Evolutionary conservation across 2,329 filamentous ascomycete genomes (phyloP).

Genomic region (Colletotrichum euphorbiae): DNA sequence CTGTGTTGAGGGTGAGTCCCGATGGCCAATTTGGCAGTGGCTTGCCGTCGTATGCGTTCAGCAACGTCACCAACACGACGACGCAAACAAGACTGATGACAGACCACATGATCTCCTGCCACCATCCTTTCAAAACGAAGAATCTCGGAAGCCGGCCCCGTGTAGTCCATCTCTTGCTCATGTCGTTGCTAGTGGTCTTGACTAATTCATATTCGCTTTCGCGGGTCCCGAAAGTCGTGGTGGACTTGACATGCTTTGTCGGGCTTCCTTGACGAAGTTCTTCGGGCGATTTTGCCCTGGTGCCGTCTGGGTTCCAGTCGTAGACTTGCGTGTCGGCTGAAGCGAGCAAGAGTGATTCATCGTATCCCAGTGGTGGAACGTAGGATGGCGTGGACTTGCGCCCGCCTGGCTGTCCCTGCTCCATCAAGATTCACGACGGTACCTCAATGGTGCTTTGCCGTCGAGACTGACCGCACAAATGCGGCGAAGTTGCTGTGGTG

Average conservation of each 20-base stretch:
- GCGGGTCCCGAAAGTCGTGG: background rate
- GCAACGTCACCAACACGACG: constrained; percentile 42
- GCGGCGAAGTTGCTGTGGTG: background rate
- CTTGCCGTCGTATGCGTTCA: constrained; percentile 40
- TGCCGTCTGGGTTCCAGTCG: background rate
- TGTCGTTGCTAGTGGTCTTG: background rate
- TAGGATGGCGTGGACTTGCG: constrained; percentile 16
- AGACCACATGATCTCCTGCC: constrained; percentile 19
- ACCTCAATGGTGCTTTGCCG: background rate
- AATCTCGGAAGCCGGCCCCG: background rate
- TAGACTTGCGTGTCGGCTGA: constrained; percentile 13
- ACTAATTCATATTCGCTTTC: constrained; percentile 19
- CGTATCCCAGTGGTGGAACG: constrained; percentile 9
- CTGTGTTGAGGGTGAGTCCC: constrained; percentile 46
- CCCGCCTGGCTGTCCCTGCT: constrained; percentile 5
- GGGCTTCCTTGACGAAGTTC: background rate
- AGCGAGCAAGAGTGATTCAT: constrained; percentile 21
- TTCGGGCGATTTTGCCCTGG: background rate
- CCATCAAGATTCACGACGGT: constrained; percentile 6
- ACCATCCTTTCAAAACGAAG: constrained; percentile 8
- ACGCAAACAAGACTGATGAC: constrained; percentile 10
- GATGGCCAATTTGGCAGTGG: constrained; percentile 42
- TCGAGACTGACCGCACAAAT: too few species aligned
- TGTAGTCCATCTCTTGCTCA: background rate
- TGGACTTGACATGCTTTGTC: background rate